Percentiles rank a stretch among this genome's conserved stretches.
Conservation (phyloP, 257 asterid species). For the Asclepias syriaca region DNA sequence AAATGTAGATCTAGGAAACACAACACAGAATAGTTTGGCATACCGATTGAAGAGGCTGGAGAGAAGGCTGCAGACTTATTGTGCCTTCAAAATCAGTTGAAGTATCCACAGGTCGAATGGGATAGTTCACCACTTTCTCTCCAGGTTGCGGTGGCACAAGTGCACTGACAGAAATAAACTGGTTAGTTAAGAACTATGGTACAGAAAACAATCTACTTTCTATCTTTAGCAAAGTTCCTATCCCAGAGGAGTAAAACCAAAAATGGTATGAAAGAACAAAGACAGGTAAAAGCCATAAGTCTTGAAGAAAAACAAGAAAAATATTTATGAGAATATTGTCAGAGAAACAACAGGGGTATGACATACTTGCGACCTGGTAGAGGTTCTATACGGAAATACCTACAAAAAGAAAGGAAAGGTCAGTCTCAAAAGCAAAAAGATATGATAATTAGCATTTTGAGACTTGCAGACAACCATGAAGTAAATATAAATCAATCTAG, state of each 20-base stretch:
- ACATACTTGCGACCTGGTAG: conserved; percentile 95
- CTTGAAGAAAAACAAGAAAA: neutral
- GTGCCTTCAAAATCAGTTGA: conserved; percentile 93
- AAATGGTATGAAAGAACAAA: neutral
- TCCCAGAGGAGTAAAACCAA: neutral
- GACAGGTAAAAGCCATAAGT: neutral
- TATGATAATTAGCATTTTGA: no score
- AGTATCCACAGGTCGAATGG: conserved; percentile 90
- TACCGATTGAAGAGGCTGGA: conserved; percentile 91
- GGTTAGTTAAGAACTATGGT: neutral
- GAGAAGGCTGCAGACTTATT: conserved; percentile 87
- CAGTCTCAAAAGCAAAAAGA: neutral
- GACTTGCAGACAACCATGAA: neutral
- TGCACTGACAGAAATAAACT: conserved; percentile 49
- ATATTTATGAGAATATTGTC: neutral
- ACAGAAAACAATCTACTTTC: neutral
- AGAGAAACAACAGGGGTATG: conserved; percentile 11
- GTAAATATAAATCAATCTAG: no score
- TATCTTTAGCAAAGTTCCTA: neutral
- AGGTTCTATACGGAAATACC: conserved; percentile 96
- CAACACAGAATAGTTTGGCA: conserved; percentile 20
- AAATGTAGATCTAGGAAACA: conserved; percentile 16
- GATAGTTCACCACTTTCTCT: conserved; percentile 89
- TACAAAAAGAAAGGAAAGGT: conserved; percentile 26
- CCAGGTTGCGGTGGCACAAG: conserved; percentile 86